These are phyloP conservation scores for Dactylellina cionopaga DNA, from an alignment of 2,329 filamentous ascomycete species.

Conservation along the genomic window DNA sequence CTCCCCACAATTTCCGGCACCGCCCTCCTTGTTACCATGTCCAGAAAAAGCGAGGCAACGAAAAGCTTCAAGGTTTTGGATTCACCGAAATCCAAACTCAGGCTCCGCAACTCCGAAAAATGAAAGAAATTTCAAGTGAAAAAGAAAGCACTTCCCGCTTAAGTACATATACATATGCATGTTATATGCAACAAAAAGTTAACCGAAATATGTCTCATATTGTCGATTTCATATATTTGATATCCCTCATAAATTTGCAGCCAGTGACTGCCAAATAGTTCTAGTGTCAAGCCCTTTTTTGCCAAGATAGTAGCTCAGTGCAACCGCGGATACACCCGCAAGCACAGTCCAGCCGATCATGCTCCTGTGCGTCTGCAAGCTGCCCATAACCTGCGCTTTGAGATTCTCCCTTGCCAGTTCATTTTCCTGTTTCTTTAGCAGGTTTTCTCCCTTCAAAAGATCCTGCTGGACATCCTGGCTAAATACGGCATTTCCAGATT, in stretches of 20 bases:
- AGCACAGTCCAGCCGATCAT: constrained; percentile 72
- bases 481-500: constrained; percentile 66
- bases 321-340: constrained; percentile 66
- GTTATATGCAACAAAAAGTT: no score
- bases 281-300: constrained; percentile 44
- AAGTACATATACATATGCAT: constrained; percentile 43
- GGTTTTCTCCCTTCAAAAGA: constrained; percentile 72
- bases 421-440: constrained; percentile 76
- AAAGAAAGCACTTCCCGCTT: constrained; percentile 2
- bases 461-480: constrained; percentile 31
- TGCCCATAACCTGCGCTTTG: constrained; percentile 72
- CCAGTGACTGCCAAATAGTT: constrained; percentile 41
- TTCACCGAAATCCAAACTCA: constrained; percentile 4
- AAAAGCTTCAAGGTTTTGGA: constrained; percentile 20
- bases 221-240: constrained; percentile 17
- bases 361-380: constrained; percentile 72
- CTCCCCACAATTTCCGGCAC: constrained; percentile 50
- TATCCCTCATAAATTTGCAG: constrained; percentile 16
- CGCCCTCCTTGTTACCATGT: constrained; percentile 42
- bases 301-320: constrained; percentile 72
- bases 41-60: constrained; percentile 1
- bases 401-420: constrained; percentile 77
- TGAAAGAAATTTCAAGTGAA: constrained; percentile 2
- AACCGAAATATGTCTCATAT: constrained; percentile 41
- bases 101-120: constrained; percentile 17